Evolutionary conservation across 1,284 basidiomycete species (phyloP).

Genomic region (Heterobasidion annosum): DNA sequence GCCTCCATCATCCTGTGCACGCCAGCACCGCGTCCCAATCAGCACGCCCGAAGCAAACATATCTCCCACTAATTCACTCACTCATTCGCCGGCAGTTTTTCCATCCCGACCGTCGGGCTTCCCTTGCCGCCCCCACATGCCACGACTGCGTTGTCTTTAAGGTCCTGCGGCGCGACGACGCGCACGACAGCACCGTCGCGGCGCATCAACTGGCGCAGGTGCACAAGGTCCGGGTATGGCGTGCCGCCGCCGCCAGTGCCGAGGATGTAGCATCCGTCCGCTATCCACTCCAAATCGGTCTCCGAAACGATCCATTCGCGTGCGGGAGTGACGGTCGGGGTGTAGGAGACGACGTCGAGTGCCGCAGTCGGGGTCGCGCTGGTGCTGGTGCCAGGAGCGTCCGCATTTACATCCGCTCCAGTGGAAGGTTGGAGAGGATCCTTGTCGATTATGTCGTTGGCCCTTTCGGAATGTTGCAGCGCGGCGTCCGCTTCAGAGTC

Average conservation of each 20-base stretch:
- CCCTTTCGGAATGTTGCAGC: not conserved
- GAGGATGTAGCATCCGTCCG: constrained; percentile 15
- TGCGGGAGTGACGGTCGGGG: constrained; percentile 18
- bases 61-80: not conserved
- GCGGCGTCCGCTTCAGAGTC: constrained; percentile 1
- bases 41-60: not conserved
- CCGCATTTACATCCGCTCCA: not conserved
- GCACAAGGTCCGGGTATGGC: constrained; percentile 14
- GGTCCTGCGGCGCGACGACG: constrained; percentile 12
- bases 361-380: not conserved
- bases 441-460: not conserved
- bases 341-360: constrained; percentile 21
- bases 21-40: not conserved
- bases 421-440: not conserved
- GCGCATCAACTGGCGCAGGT: constrained; percentile 13
- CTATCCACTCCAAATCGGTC: constrained; percentile 21
- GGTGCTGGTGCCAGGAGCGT: not conserved
- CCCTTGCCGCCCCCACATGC: constrained; percentile 16
- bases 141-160: constrained; percentile 7
- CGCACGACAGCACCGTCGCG: constrained; percentile 13
- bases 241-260: constrained; percentile 18
- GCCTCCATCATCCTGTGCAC: constrained; percentile 5
- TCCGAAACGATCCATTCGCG: constrained; percentile 25
- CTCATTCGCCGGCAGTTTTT: constrained; percentile 7
- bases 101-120: constrained; percentile 19